Conservation (phyloP, 805 yeast species). For the Ogataea angusta region DNA sequence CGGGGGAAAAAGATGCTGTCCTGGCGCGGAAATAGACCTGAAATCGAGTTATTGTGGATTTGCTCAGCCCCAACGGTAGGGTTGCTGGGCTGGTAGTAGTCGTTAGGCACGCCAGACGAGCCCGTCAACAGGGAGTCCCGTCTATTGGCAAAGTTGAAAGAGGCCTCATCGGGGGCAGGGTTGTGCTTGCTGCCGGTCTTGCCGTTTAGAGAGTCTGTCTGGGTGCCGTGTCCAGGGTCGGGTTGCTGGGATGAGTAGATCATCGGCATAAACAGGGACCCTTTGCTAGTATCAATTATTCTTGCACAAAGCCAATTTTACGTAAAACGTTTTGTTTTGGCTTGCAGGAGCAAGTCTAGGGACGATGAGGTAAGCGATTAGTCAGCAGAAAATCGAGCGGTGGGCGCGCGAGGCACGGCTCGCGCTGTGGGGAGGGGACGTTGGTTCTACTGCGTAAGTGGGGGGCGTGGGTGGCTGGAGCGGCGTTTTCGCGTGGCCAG, state of each 20-base stretch:
- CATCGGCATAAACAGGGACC: slow-evolving; percentile 18
- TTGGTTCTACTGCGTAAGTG: no score
- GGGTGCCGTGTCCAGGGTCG: slow-evolving; percentile 20
- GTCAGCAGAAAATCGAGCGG: background rate
- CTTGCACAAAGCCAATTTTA: background rate
- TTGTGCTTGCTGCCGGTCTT: slow-evolving; percentile 19
- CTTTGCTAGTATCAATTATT: background rate
- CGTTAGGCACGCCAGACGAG: slow-evolving; percentile 15
- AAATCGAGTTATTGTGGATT: slow-evolving; percentile 18
- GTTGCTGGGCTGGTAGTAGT: slow-evolving; percentile 10
- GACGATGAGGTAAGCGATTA: background rate
- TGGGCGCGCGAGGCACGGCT: background rate
- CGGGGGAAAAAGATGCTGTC: slow-evolving; percentile 31
- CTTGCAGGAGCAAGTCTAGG: slow-evolving; percentile 8
- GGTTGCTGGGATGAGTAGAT: slow-evolving; percentile 26
- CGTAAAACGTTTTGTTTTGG: slow-evolving; percentile 4
- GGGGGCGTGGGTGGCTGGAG: no score
- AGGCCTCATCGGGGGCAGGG: slow-evolving; percentile 26
- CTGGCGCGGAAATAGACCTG: slow-evolving; percentile 26
- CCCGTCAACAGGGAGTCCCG: slow-evolving; percentile 27
- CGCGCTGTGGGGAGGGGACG: background rate
- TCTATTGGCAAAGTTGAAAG: slow-evolving; percentile 26
- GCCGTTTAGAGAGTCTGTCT: slow-evolving; percentile 16
- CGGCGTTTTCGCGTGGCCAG: no score
- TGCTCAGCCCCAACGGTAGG: slow-evolving; percentile 9